Evolutionary conservation across 768 basidiomycete genomes (phyloP), one percentile per base, ranked within the genome.

Genomic region (Arthromyces matolae): DNA sequence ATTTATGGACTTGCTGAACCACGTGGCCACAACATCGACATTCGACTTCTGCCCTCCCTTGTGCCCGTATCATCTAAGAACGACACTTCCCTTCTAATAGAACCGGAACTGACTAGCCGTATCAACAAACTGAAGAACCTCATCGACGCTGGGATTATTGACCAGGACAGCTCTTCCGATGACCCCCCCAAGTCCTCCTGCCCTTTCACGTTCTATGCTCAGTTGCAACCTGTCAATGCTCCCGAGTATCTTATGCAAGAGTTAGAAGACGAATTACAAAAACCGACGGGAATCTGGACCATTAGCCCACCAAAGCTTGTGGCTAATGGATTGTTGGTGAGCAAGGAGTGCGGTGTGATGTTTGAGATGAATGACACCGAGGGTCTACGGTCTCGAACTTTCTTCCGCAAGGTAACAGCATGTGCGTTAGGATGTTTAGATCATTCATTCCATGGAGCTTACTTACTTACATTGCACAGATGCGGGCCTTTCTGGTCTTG

Each of bases 291-390:
- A 2, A 73, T 81, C 49, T 72, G 76, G 60, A 88, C 84, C 0
- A 70, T 77, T 7, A 59, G 64, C 2, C 63, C 78, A 0, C 86
- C 86, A 2, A 77, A 75, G 27, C 61, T 89, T 44, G 69, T 69
- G 2, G 59, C 90, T 35, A 78, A 76, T 42, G 86, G 81, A 8
- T 68, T 93, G 6, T 61, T 92, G 1, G 59, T 93, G 38, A 93
- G 92, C 61, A 79, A 78, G 57, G 79, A 88, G 50, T 95, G 93
- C 60, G 93, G 89, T 3, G 65, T 92, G 31, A 64, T 91, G 31
- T 81, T 83, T 41, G 83, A 84, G 49, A 59, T 91, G 4, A 72
- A 72, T 22, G 77, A 83, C 19, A 80, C 83, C 0, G 73, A 81
- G 35, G 91, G 91, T 0, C 60, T 93, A 41, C 78, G 86, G 85